Percentiles rank a stretch among this genome's conserved stretches.
phyloP scores from a whole-genome alignment of 2,329 filamentous ascomycete species.

The Phaeosphaeriaceae sp. region DNA sequence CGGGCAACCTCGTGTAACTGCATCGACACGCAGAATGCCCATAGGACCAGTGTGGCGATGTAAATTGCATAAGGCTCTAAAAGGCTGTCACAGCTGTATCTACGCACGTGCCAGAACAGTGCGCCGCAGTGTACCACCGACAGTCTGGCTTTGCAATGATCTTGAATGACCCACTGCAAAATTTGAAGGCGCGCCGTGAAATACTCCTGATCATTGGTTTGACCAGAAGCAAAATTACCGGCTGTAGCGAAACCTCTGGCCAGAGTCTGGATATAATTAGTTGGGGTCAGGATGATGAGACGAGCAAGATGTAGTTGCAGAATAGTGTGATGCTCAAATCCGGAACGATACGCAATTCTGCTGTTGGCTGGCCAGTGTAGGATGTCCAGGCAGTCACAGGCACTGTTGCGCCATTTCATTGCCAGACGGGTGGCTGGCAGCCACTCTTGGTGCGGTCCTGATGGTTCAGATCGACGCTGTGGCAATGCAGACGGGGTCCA shows the following conservation, averaged over 20 bases:
- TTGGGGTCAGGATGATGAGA: conserved; percentile 61
- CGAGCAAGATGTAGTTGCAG: conserved; percentile 65
- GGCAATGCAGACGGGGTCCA: conserved; percentile 35
- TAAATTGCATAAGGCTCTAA: conserved; percentile 57
- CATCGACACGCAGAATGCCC: conserved; percentile 53
- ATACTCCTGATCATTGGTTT: neutral
- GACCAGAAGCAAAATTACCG: conserved; percentile 48
- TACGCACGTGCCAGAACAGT: conserved; percentile 61
- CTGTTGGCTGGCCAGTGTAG: conserved; percentile 67
- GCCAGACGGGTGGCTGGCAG: conserved; percentile 58
- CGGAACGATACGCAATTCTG: conserved; percentile 57
- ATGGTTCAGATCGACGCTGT: conserved; percentile 13
- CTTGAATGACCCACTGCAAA: conserved; percentile 58
- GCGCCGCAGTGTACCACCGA: conserved; percentile 63
- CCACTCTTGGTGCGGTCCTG: conserved; percentile 44
- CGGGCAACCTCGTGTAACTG: conserved; percentile 11
- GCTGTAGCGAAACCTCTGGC: neutral
- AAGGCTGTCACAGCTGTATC: conserved; percentile 58
- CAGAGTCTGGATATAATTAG: conserved; percentile 50
- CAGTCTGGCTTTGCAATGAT: conserved; percentile 65
- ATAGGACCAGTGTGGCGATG: conserved; percentile 57
- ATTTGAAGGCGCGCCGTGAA: conserved; percentile 23
- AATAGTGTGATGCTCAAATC: conserved; percentile 63
- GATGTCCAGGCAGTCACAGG: conserved; percentile 61
- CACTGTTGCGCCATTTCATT: conserved; percentile 58